Evolutionary conservation across 208 protist genomes (phyloP), one percentile per base, ranked within the genome.

Genomic region (Leishmania lainsoni): DNA sequence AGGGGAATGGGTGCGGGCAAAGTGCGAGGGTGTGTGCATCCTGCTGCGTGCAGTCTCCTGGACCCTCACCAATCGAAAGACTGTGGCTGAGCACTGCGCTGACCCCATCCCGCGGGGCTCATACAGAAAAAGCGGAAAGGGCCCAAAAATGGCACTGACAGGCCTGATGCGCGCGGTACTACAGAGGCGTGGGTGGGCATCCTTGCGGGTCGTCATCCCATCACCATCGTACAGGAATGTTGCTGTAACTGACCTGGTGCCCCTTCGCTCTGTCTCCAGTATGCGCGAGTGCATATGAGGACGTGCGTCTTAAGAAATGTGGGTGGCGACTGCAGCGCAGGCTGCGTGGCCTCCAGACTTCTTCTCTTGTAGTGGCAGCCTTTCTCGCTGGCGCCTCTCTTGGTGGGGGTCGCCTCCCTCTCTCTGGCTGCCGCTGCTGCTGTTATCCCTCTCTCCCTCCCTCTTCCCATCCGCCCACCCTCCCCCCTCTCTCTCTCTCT

Each of bases 361-460:
- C 42, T 45, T 45, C 42, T 45, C 42, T 45, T 45, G 42, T 45
- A 45, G 42, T 45, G 42, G 42, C 42, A 45, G 42, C 42, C 42
- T 45, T 45, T 45, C 42, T 45, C 42, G 42, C 42, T 45, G 4
- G 42, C 42, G 17, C 61, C 29, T 68, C 29, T 42, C 61, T 29
- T 39, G 29, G 20, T 17, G 22, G 35, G 59, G 48, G 29, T 70
- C n/a, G 29, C 45, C 49, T 72, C 69, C 9, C 51, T 51, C 58
- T 45, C 42, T 45, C 42, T 45, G 42, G 42, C 0, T 45, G 42
- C 42, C 42, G 42, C 51, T 42, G 69, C 63, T 80, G 35, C 51
- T 39, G 29, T n/a, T 52, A 17, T 76, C 49, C 48, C 75, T 78
- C 75, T 52, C 32, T 73, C 63, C 59, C 76, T 73, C 54, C 59